A percentile compares a stretch with the other conserved stretches of the same genome.
phyloP scores from a whole-genome alignment of 2,329 filamentous ascomycete genomes.

The Clonostachys sp. region DNA sequence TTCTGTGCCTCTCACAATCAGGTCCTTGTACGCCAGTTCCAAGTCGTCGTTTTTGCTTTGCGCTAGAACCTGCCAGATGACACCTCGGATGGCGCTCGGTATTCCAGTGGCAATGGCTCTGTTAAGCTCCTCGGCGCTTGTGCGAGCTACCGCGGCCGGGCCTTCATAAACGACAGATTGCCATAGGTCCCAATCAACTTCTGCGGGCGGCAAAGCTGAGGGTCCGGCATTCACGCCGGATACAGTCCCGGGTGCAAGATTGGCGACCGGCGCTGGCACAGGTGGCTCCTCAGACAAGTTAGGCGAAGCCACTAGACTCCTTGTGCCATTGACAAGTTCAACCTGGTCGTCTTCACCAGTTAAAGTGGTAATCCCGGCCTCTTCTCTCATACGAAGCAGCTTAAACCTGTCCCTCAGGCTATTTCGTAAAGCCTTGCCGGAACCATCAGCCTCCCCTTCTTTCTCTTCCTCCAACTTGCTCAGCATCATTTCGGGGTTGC shows the following conservation, averaged over 20 bases:
- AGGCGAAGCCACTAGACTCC: too few species aligned
- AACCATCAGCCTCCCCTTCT: conserved; percentile 36
- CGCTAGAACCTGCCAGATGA: conserved; percentile 96
- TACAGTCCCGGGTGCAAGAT: conserved; percentile 78
- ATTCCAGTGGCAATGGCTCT: conserved; percentile 90
- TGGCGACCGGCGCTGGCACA: conserved; percentile 62
- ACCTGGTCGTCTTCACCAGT: conserved; percentile 47
- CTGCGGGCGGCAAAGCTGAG: conserved; percentile 62
- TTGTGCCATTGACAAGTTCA: conserved; percentile 7
- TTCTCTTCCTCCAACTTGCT: conserved; percentile 70
- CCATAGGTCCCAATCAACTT: conserved; percentile 99
- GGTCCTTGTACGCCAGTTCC: conserved; percentile 79
- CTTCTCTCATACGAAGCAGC: conserved; percentile 68
- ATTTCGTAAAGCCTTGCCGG: background rate
- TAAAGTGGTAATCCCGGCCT: conserved; percentile 51
- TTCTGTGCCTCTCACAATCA: conserved; percentile 75
- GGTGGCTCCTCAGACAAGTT: conserved; percentile 16
- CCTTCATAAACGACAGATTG: conserved; percentile 94
- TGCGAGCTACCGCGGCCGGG: conserved; percentile 79
- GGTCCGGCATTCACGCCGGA: conserved; percentile 75
- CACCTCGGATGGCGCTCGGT: conserved; percentile 90
- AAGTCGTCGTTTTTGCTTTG: conserved; percentile 92
- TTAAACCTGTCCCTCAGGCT: conserved; percentile 79
- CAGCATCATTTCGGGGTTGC: conserved; percentile 77
- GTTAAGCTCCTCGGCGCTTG: conserved; percentile 85